phyloP scores from a whole-genome alignment of 2,329 filamentous ascomycete genomes.

The Davidsoniella eucalypti region DNA sequence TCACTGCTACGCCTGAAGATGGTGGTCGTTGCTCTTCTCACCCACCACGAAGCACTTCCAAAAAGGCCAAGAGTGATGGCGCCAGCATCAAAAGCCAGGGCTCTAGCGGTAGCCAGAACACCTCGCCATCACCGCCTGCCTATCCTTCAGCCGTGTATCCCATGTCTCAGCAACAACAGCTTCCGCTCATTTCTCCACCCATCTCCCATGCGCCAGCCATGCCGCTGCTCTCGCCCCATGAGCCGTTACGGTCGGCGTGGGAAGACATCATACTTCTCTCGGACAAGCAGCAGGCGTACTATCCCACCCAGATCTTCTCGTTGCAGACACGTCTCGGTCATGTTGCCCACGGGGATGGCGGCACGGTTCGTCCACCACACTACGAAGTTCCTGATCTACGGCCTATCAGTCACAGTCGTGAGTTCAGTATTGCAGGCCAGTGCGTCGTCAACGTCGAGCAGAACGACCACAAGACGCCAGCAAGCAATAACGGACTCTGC shows the following conservation, averaged over 20 bases:
- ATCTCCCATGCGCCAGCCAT: slow-evolving; percentile 3
- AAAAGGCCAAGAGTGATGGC: slow-evolving; percentile 17
- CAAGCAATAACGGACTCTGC: slow-evolving; percentile 26
- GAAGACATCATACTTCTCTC: slow-evolving; percentile 28
- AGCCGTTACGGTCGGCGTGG: slow-evolving; percentile 34
- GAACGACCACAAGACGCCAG: slow-evolving; percentile 18
- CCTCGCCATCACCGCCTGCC: slow-evolving; percentile 4
- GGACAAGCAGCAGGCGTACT: slow-evolving; percentile 22
- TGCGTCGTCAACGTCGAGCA: slow-evolving; percentile 23
- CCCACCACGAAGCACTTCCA: slow-evolving; percentile 25
- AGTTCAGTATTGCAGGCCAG: slow-evolving; percentile 27
- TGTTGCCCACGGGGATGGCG: neutral
- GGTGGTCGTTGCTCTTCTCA: slow-evolving; percentile 41
- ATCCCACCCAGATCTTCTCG: slow-evolving; percentile 26
- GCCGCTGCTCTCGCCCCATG: slow-evolving; percentile 13
- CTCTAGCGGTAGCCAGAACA: slow-evolving; percentile 17
- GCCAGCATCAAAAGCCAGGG: slow-evolving; percentile 17
- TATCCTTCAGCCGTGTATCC: neutral
- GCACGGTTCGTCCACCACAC: slow-evolving; percentile 16
- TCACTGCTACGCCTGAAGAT: slow-evolving; percentile 39
- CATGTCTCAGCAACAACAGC: slow-evolving; percentile 1
- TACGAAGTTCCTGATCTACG: slow-evolving; percentile 25
- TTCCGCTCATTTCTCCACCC: slow-evolving; percentile 3
- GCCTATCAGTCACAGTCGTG: slow-evolving; percentile 20
- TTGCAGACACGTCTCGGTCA: slow-evolving; percentile 25